A percentile compares a stretch with the other conserved stretches of the same genome.
Conservation (phyloP, 306 rosid genomes). For the Ziziphus jujuba region DNA sequence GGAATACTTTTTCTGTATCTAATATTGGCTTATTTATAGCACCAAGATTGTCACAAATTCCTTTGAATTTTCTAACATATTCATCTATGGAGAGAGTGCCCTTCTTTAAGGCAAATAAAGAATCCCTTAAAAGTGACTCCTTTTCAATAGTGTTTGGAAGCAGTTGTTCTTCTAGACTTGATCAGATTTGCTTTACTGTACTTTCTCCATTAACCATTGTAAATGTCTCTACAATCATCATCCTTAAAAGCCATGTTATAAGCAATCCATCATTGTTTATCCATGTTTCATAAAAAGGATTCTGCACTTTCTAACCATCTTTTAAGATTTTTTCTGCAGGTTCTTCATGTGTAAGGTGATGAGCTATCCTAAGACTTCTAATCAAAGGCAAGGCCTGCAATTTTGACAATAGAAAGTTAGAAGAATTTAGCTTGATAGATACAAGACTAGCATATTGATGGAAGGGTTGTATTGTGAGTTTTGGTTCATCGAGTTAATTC, state of each 20-base stretch:
- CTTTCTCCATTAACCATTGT: not conserved
- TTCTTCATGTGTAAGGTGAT: not conserved
- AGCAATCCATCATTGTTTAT: constrained; percentile 2
- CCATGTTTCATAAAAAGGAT: not conserved
- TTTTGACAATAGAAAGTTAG: not conserved
- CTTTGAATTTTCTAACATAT: not conserved
- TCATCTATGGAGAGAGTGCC: not conserved
- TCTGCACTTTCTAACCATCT: not conserved
- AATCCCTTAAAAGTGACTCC: not conserved
- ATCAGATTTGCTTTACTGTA: not conserved
- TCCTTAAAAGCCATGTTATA: not conserved
- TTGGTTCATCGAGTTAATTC: too few species aligned
- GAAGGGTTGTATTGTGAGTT: not conserved
- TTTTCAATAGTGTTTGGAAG: not conserved
- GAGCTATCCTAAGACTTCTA: not conserved
- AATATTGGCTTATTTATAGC: constrained; percentile 1
- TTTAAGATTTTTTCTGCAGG: not conserved
- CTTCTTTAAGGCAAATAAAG: not conserved
- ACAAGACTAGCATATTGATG: not conserved
- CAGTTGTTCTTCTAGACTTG: not conserved
- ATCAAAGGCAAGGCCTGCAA: not conserved
- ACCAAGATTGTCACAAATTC: not conserved
- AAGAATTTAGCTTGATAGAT: not conserved
- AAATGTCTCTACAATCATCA: not conserved
- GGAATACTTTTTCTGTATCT: not conserved